Evolutionary conservation across 2,329 filamentous ascomycete genomes (phyloP).

Genomic region (Blastomyces gilchristii): DNA sequence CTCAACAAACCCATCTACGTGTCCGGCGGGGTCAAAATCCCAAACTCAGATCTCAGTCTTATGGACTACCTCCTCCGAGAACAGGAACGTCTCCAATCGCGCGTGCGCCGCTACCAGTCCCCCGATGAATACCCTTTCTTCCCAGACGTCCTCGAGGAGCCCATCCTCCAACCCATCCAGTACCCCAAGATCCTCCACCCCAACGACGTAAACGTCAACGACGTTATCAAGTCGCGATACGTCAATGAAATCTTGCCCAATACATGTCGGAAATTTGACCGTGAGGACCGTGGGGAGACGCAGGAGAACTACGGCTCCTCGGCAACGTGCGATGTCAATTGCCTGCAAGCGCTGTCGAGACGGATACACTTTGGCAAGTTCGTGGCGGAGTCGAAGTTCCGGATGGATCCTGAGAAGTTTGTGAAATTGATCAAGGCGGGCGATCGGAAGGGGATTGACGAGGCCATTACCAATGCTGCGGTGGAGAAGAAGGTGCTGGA

Average conservation of each 20-base stretch:
- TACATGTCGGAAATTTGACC: constrained; percentile 62
- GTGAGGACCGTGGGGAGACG: constrained; percentile 68
- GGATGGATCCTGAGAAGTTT: constrained; percentile 68
- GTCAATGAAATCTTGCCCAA: constrained; percentile 70
- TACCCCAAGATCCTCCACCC: constrained; percentile 82
- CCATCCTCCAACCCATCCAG: constrained; percentile 75
- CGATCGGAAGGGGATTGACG: constrained; percentile 72
- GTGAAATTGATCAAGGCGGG: constrained; percentile 69
- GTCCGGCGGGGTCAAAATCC: constrained; percentile 69
- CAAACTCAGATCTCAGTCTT: constrained; percentile 63
- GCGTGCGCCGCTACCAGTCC: constrained; percentile 87
- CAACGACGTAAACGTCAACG: constrained; percentile 86
- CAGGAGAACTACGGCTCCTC: constrained; percentile 93
- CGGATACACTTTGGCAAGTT: constrained; percentile 98
- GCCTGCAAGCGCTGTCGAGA: constrained; percentile 78
- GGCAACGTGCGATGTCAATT: constrained; percentile 81
- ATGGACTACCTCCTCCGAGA: constrained; percentile 89
- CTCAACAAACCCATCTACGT: constrained; percentile 80
- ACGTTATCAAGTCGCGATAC: constrained; percentile 77
- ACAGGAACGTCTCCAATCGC: constrained; percentile 82
- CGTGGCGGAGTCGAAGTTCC: constrained; percentile 92
- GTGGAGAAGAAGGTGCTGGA: constrained; percentile 91
- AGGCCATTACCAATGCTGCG: constrained; percentile 77
- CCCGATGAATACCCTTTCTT: constrained; percentile 99
- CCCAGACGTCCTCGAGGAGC: constrained; percentile 63